phyloP scores from a whole-genome alignment of 2,329 filamentous ascomycete species.

The Botrytis aclada region DNA sequence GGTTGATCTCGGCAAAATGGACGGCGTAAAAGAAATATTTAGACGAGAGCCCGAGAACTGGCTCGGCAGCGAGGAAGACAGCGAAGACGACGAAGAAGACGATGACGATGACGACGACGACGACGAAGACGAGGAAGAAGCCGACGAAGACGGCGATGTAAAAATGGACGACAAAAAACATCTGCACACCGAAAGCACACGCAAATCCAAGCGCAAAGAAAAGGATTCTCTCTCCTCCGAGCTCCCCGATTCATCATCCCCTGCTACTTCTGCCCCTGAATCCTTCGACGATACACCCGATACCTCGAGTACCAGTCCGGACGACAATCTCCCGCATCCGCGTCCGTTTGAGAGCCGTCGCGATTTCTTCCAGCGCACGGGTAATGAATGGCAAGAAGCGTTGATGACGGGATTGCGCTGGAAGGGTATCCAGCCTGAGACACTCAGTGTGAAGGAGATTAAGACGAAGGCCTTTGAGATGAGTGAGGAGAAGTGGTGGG shows the following conservation, averaged over 20 bases:
- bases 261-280: conserved; percentile 41
- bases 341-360: conserved; percentile 74
- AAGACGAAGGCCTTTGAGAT: conserved; percentile 86
- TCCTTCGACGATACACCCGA: conserved; percentile 52
- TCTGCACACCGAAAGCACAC: conserved; percentile 45
- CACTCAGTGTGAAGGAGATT: conserved; percentile 81
- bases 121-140: conserved; percentile 45
- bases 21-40: conserved; percentile 91
- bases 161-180: conserved; percentile 37
- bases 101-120: conserved; percentile 51
- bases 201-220: conserved; percentile 56
- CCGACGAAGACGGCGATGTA: conserved; percentile 47
- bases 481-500: conserved; percentile 98
- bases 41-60: conserved; percentile 82
- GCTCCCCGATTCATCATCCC: neutral
- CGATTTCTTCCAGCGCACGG: conserved; percentile 88
- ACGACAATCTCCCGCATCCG: conserved; percentile 39
- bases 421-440: conserved; percentile 63
- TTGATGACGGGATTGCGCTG: conserved; percentile 72
- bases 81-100: conserved; percentile 54
- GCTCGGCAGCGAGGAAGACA: conserved; percentile 65
- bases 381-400: conserved; percentile 85
- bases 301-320: conserved; percentile 25
- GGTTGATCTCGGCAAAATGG: conserved; percentile 89
- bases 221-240: conserved; percentile 39